A percentile compares a stretch with the other conserved stretches of the same genome.
These are phyloP conservation scores for Gossypium aridum DNA, from an alignment of 441 rosid species.

Conservation along the genomic window DNA sequence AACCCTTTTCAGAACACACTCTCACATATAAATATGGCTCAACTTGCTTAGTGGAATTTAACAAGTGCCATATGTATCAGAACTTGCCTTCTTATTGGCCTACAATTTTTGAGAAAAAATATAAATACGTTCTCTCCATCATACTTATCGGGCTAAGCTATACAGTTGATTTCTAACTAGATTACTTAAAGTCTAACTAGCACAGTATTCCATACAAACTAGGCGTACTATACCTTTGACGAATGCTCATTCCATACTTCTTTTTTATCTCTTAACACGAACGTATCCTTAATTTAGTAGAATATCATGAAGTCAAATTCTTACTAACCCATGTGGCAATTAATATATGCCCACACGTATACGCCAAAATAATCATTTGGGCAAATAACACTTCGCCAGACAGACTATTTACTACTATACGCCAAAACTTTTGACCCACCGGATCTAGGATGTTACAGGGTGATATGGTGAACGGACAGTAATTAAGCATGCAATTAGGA, in stretches of 20 bases:
- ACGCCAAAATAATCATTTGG: neutral
- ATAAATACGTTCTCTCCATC: too few relatives aligned
- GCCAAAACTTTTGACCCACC: too few relatives aligned
- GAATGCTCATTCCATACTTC: neutral
- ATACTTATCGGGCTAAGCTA: neutral
- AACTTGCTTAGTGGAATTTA: neutral
- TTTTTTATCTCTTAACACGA: neutral
- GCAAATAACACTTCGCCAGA: too few relatives aligned
- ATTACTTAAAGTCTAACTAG: neutral
- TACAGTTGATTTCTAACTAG: neutral
- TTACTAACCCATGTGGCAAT: neutral
- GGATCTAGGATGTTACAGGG: too few relatives aligned
- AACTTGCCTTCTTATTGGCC: neutral
- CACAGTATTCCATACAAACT: neutral
- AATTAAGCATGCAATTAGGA: too few relatives aligned
- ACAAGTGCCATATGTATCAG: too few relatives aligned
- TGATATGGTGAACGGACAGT: too few relatives aligned
- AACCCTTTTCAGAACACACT: neutral
- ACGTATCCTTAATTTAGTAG: neutral
- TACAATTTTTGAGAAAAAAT: neutral
- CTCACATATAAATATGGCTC: neutral
- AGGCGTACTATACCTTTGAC: neutral
- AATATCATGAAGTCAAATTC: too few relatives aligned
- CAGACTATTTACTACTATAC: too few relatives aligned
- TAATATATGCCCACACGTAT: neutral